Conservation (phyloP, 805 yeast genomes). For the Saturnispora diversa region DNA sequence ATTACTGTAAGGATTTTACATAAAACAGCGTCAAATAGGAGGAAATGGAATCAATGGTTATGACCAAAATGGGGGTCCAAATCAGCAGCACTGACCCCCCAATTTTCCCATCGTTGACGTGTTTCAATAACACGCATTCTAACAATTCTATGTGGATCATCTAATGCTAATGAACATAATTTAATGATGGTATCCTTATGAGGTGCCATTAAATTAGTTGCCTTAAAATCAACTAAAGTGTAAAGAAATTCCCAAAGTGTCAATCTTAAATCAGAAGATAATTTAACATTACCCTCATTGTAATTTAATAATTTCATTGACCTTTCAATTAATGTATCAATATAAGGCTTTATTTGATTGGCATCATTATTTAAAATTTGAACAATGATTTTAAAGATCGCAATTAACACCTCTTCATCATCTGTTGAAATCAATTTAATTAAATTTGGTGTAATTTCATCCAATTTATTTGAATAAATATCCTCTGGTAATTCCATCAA, state of each 20-base stretch:
- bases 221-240: constrained; percentile 34
- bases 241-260: constrained; percentile 15
- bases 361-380: constrained; percentile 8
- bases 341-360: constrained; percentile 10
- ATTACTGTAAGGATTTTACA: background rate
- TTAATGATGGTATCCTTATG: constrained; percentile 43
- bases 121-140: constrained; percentile 73
- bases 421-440: constrained; percentile 9
- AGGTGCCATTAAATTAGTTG: constrained; percentile 39
- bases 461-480: constrained; percentile 11
- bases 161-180: constrained; percentile 46
- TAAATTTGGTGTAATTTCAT: constrained; percentile 10
- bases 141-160: constrained; percentile 66
- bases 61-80: constrained; percentile 5
- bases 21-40: too few relatives aligned
- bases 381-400: constrained; percentile 10
- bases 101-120: constrained; percentile 66
- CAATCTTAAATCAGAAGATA: background rate
- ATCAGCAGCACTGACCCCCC: constrained; percentile 20
- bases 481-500: constrained; percentile 35
- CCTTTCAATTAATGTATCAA: constrained; percentile 10
- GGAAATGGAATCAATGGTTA: background rate
- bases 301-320: background rate
- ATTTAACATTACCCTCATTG: background rate
- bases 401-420: constrained; percentile 7